These are phyloP conservation scores for Phalaenopsis hybrid DNA, from an alignment of 116 monocot species.

Conservation along the genomic window DNA sequence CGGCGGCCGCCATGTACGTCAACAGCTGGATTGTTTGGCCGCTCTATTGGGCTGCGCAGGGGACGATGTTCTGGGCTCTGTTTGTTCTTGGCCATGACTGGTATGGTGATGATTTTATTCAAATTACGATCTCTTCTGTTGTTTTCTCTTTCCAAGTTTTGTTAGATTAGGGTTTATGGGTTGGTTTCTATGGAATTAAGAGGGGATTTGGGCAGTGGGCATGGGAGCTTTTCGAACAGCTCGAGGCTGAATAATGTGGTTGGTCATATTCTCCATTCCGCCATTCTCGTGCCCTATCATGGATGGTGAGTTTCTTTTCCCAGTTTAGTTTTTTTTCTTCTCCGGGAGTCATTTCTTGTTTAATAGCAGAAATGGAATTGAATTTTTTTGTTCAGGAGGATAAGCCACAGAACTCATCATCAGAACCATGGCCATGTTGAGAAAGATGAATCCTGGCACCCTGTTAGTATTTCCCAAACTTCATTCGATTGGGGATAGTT, in stretches of 20 bases:
- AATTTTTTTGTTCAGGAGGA: constrained; percentile 47
- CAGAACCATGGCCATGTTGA: constrained; percentile 92
- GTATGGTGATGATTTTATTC: constrained; percentile 18
- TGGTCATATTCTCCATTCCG: constrained; percentile 83
- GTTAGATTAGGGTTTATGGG: neutral
- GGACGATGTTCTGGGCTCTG: constrained; percentile 96
- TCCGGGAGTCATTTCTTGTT: neutral
- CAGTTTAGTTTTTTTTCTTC: neutral
- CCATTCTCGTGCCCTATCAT: constrained; percentile 88
- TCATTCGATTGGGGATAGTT: neutral
- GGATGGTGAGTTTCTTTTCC: constrained; percentile 50
- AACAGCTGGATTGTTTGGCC: constrained; percentile 79
- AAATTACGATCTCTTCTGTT: neutral
- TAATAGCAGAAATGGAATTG: neutral
- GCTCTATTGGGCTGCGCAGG: constrained; percentile 86
- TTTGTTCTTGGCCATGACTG: constrained; percentile 96
- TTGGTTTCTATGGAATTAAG: neutral
- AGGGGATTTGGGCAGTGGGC: constrained; percentile 47
- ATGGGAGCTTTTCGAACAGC: constrained; percentile 80
- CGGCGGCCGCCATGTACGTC: constrained; percentile 51
- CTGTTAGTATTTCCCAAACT: constrained; percentile 31
- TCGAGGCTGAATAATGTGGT: constrained; percentile 72
- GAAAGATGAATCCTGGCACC: constrained; percentile 95
- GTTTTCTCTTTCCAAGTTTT: neutral
- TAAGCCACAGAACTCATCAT: constrained; percentile 93